Conservation (phyloP, 805 yeast genomes). For the Ogataea wickerhamii region DNA sequence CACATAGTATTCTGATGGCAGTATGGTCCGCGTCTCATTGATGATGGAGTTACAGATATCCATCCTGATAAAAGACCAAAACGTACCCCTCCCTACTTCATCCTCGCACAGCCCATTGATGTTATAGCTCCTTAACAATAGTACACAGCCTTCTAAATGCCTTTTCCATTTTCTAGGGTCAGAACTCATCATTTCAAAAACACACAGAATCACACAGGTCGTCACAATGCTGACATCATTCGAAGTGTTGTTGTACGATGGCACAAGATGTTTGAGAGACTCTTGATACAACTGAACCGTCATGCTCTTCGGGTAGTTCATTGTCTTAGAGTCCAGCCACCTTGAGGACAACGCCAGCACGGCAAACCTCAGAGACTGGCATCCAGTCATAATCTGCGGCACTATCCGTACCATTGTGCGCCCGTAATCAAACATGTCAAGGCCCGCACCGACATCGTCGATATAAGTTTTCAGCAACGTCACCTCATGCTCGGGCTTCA, state of each 20-base stretch:
- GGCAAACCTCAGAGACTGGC: constrained; percentile 18
- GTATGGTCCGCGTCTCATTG: constrained; percentile 36
- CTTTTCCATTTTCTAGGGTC: constrained; percentile 39
- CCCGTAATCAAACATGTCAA: constrained; percentile 35
- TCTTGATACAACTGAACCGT: constrained; percentile 33
- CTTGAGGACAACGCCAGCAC: constrained; percentile 23
- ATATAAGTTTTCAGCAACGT: constrained; percentile 31
- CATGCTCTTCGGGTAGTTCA: constrained; percentile 17
- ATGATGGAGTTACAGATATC: constrained; percentile 39
- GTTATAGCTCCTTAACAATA: constrained; percentile 33
- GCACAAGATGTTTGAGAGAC: constrained; percentile 29
- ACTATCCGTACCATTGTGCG: constrained; percentile 17
- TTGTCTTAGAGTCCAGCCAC: constrained; percentile 14
- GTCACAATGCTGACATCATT: constrained; percentile 27
- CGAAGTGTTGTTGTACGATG: constrained; percentile 14
- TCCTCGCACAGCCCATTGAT: constrained; percentile 35
- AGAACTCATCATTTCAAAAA: constrained; percentile 42
- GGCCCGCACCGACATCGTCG: constrained; percentile 38
- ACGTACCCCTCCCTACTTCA: constrained; percentile 34
- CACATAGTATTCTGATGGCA: constrained; percentile 35
- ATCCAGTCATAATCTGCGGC: constrained; percentile 16
- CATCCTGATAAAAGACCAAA: constrained; percentile 43
- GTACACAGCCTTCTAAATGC: constrained; percentile 41
- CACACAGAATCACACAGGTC: constrained; percentile 40
- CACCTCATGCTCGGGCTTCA: constrained; percentile 25